phyloP scores from a whole-genome alignment of 1,284 basidiomycete genomes.

The Pseudozyma hubeiensis region DNA sequence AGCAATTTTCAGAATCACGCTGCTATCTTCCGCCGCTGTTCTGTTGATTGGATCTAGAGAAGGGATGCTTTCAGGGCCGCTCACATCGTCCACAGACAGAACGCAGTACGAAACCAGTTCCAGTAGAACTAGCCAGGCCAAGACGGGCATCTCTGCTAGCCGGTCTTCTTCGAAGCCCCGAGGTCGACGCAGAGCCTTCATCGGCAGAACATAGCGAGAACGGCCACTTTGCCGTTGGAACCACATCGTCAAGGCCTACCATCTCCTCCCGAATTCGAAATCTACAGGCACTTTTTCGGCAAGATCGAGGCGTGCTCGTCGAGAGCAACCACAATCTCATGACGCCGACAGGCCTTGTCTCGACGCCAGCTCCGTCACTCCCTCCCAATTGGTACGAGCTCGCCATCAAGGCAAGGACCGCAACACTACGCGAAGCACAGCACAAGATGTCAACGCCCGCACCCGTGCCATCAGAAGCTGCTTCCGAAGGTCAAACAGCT shows the following conservation, averaged over 20 bases:
- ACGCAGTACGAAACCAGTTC: not conserved
- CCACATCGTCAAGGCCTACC: not conserved
- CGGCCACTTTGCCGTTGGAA: not conserved
- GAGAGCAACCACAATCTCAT: constrained; percentile 23
- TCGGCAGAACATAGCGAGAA: constrained; percentile 8
- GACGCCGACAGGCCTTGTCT: constrained; percentile 34
- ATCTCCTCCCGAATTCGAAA: not conserved
- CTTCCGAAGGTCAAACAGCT: not conserved
- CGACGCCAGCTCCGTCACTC: constrained; percentile 25
- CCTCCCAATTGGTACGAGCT: constrained; percentile 38
- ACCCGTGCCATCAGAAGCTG: constrained; percentile 5
- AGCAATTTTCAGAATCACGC: no score
- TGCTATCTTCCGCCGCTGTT: no score
- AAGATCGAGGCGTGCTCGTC: constrained; percentile 13
- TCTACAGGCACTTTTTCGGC: not conserved
- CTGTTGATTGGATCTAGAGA: not conserved
- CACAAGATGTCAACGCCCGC: constrained; percentile 23
- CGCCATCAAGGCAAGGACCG: constrained; percentile 26
- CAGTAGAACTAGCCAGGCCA: not conserved
- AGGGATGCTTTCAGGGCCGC: constrained; percentile 13
- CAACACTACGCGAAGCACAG: constrained; percentile 30
- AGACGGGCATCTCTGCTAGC: no score
- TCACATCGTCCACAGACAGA: constrained; percentile 9
- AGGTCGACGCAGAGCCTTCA: not conserved
- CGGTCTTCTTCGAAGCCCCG: not conserved